Evolutionary conservation across 2,329 filamentous ascomycete species (phyloP).

Genomic region (Cadophora malorum): DNA sequence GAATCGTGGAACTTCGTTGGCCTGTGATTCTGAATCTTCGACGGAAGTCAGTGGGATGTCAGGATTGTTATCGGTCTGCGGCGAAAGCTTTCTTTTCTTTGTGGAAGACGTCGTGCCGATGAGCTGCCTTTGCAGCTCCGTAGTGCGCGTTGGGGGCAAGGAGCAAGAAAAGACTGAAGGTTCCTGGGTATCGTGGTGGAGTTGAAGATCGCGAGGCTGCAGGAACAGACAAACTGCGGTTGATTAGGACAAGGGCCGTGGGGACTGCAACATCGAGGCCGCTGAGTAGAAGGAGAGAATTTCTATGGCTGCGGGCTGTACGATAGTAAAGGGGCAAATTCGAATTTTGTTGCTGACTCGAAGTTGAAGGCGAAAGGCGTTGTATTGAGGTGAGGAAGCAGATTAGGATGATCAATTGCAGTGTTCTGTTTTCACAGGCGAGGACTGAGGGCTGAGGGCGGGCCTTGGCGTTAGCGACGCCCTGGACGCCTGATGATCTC

Average conservation of each 20-base stretch:
- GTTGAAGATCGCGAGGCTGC: conserved; percentile 18
- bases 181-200: conserved; percentile 27
- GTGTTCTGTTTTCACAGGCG: neutral
- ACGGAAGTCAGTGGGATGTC: conserved; percentile 44
- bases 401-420: neutral
- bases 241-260: conserved; percentile 24
- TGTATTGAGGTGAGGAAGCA: neutral
- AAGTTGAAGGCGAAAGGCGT: neutral
- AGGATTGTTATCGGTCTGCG: conserved; percentile 39
- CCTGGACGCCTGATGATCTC: neutral
- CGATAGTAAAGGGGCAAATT: neutral
- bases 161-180: conserved; percentile 30
- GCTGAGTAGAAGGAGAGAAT: neutral
- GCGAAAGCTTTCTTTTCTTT: conserved; percentile 75
- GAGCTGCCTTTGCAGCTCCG: conserved; percentile 62
- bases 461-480: neutral
- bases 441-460: no score
- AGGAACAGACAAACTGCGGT: conserved; percentile 29
- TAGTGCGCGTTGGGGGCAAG: conserved; percentile 26
- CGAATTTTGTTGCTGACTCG: neutral
- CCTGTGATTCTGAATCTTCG: conserved; percentile 52
- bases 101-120: conserved; percentile 73
- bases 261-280: conserved; percentile 28
- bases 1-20: conserved; percentile 52
- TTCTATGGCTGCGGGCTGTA: neutral